Percentiles rank a stretch among this genome's conserved stretches.
phyloP scores from a whole-genome alignment of 148 eudicot genomes.

The Rhododendron kiyosumense region DNA sequence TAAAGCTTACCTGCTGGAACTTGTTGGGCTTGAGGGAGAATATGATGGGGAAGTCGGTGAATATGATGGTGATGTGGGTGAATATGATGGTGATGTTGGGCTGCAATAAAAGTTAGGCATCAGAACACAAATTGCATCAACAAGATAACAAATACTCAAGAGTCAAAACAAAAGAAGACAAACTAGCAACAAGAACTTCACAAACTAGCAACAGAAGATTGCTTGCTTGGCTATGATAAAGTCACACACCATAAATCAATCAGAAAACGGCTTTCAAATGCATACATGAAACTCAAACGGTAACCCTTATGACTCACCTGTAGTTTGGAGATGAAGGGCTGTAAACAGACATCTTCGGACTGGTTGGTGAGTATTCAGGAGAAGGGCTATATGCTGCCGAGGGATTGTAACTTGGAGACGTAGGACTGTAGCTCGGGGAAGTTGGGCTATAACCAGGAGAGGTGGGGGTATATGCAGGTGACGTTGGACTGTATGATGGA shows the following conservation, averaged over 20 bases:
- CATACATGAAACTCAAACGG: not conserved
- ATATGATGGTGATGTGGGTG: not conserved
- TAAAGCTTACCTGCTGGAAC: not conserved
- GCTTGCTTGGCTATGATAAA: not conserved
- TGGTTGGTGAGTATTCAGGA: constrained; percentile 48
- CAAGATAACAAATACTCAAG: not conserved
- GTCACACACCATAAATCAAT: not conserved
- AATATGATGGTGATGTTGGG: not conserved
- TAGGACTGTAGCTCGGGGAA: constrained; percentile 50
- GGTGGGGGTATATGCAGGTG: constrained; percentile 34
- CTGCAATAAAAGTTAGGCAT: not conserved
- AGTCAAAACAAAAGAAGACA: not conserved
- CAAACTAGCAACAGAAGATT: not conserved
- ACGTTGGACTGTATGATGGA: constrained; percentile 37
- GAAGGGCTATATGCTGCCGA: constrained; percentile 50
- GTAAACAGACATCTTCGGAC: constrained; percentile 50
- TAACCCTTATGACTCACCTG: constrained; percentile 26
- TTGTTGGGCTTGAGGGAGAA: not conserved
- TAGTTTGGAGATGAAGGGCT: constrained; percentile 54
- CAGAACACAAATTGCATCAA: not conserved
- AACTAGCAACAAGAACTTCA: not conserved
- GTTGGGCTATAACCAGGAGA: constrained; percentile 51
- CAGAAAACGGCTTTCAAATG: not conserved
- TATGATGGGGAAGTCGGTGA: not conserved
- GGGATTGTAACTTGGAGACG: constrained; percentile 41